Conservation (phyloP, 2,329 filamentous ascomycete genomes). For the Penicillium frequentans region DNA sequence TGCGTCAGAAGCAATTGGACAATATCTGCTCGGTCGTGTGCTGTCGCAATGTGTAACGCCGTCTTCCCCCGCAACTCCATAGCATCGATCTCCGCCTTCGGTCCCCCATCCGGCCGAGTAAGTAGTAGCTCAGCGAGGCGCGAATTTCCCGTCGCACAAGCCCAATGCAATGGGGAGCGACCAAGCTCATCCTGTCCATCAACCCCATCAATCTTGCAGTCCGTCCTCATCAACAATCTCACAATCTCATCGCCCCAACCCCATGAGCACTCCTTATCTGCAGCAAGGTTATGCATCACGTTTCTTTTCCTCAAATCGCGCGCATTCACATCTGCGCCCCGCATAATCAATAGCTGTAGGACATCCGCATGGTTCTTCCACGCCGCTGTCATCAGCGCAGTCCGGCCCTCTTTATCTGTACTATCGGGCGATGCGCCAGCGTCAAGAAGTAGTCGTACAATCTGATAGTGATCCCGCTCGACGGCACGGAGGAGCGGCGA, state of each 20-base stretch:
- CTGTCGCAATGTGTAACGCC: constrained; percentile 52
- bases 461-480: constrained; percentile 43
- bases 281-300: constrained; percentile 45
- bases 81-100: constrained; percentile 42
- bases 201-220: constrained; percentile 40
- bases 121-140: constrained; percentile 52
- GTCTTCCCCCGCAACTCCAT: constrained; percentile 46
- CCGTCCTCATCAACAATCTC: constrained; percentile 39
- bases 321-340: constrained; percentile 38
- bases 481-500: constrained; percentile 41
- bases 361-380: constrained; percentile 44
- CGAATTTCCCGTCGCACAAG: constrained; percentile 57
- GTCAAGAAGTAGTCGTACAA: constrained; percentile 45
- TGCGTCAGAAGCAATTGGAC: constrained; percentile 43
- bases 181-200: constrained; percentile 46
- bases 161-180: constrained; percentile 59
- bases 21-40: constrained; percentile 42
- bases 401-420: constrained; percentile 48
- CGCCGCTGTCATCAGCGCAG: constrained; percentile 46
- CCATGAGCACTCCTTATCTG: constrained; percentile 42
- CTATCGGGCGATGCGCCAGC: constrained; percentile 32
- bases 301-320: constrained; percentile 32
- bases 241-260: constrained; percentile 51
- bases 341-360: constrained; percentile 38
- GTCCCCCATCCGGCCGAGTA: constrained; percentile 28